Conservation (phyloP, 2,329 filamentous ascomycete species). For the Colletotrichum simmondsii region DNA sequence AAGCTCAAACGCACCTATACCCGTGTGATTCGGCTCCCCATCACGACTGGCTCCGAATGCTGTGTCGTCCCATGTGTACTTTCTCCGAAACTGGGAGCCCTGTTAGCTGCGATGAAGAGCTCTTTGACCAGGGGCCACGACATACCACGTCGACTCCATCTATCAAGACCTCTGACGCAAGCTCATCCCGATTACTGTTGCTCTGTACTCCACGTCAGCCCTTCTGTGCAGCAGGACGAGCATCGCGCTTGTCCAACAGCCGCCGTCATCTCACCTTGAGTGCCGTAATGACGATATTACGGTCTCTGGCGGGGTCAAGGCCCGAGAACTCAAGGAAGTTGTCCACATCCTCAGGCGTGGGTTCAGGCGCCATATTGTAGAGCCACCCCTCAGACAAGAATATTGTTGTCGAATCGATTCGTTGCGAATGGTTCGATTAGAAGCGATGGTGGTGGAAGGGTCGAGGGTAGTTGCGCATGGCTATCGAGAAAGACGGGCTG, state of each 20-base stretch:
- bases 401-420: background rate
- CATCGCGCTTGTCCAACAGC: background rate
- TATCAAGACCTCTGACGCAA: conserved; percentile 43
- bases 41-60: conserved; percentile 65
- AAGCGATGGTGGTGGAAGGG: background rate
- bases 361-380: conserved; percentile 43
- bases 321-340: conserved; percentile 55
- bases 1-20: conserved; percentile 53
- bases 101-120: conserved; percentile 10
- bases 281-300: conserved; percentile 51
- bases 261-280: conserved; percentile 48
- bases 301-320: conserved; percentile 49
- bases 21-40: conserved; percentile 54
- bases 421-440: background rate
- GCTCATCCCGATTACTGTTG: conserved; percentile 57
- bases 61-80: conserved; percentile 67
- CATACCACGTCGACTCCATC: conserved; percentile 64
- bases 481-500: background rate
- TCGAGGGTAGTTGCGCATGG: conserved; percentile 6
- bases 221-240: background rate
- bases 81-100: conserved; percentile 52
- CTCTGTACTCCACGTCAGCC: conserved; percentile 45
- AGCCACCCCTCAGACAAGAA: conserved; percentile 11
- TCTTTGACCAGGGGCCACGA: conserved; percentile 21
- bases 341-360: conserved; percentile 49